Evolutionary conservation across 1,284 basidiomycete species (phyloP).

Genomic region (Megacollybia platyphylla): DNA sequence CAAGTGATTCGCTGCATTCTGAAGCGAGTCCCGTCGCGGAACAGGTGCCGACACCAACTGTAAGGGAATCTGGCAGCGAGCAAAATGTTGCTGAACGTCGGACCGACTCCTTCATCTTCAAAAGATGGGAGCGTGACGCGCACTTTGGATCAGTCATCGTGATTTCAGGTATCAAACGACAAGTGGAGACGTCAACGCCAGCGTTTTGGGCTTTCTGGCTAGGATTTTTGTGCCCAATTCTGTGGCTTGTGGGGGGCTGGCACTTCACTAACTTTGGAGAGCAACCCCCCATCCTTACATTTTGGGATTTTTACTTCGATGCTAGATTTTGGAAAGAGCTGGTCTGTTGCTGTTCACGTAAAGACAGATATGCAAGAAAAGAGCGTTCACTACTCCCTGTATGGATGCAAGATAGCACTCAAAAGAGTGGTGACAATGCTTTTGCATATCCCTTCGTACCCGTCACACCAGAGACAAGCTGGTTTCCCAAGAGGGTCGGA

Average conservation of each 20-base stretch:
- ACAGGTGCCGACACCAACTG: background rate
- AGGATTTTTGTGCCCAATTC: slow-evolving; percentile 50
- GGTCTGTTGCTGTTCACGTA: background rate
- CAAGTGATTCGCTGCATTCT: slow-evolving; percentile 12
- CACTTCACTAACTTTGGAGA: slow-evolving; percentile 36
- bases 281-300: slow-evolving; percentile 21
- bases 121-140: slow-evolving; percentile 26
- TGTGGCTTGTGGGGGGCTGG: slow-evolving; percentile 69
- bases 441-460: slow-evolving; percentile 7
- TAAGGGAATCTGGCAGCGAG: slow-evolving; percentile 13
- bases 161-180: slow-evolving; percentile 15
- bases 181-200: slow-evolving; percentile 20
- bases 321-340: slow-evolving; percentile 17
- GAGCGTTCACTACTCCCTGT: slow-evolving; percentile 17
- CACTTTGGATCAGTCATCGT: slow-evolving; percentile 21
- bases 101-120: slow-evolving; percentile 23
- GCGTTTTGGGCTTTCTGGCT: slow-evolving; percentile 56
- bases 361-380: background rate
- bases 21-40: background rate
- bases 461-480: background rate
- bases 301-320: slow-evolving; percentile 31
- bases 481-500: slow-evolving; percentile 6
- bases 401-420: slow-evolving; percentile 10
- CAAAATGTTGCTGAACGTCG: background rate
- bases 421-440: slow-evolving; percentile 8